Percentiles rank a stretch among this genome's conserved stretches.
Conservation (phyloP, 2,329 filamentous ascomycete species). For the Diaporthe sp. region DNA sequence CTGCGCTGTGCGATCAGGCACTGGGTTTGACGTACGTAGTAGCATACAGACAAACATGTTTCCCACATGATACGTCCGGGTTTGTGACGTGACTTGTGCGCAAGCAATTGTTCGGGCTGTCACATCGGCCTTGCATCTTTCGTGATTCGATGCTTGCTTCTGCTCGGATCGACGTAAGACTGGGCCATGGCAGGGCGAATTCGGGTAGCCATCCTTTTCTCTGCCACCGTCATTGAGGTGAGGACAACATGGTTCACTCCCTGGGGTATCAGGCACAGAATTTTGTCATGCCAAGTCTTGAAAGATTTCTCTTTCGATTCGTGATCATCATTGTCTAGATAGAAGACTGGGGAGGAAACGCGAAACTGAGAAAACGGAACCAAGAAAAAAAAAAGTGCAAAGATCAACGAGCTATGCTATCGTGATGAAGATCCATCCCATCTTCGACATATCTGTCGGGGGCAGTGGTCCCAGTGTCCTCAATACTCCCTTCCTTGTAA, state of each 20-base stretch:
- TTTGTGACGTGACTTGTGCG: neutral
- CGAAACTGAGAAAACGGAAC: neutral
- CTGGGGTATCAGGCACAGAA: neutral
- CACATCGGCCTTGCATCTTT: neutral
- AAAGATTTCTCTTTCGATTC: slow-evolving; percentile 17
- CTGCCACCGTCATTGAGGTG: neutral
- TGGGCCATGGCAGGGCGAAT: neutral
- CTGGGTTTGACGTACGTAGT: slow-evolving; percentile 1
- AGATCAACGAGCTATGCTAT: slow-evolving; percentile 23
- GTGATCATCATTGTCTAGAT: slow-evolving; percentile 38
- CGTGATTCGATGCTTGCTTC: neutral
- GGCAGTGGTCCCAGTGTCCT: neutral
- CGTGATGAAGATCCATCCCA: neutral
- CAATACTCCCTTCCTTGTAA: slow-evolving; percentile 26
- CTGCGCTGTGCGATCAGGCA: neutral
- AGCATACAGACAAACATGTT: neutral
- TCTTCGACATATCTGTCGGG: neutral
- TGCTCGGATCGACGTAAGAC: neutral
- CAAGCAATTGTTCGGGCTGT: neutral
- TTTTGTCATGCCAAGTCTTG: neutral
- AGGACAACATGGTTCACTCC: neutral
- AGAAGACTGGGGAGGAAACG: slow-evolving; percentile 17
- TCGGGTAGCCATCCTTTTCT: neutral
- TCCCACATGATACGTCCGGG: too few species aligned
- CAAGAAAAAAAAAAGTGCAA: neutral